A percentile compares a stretch with the other conserved stretches of the same genome.
Conservation (phyloP, 371 early-diverging fungal species). For the Mortierella sp. region DNA sequence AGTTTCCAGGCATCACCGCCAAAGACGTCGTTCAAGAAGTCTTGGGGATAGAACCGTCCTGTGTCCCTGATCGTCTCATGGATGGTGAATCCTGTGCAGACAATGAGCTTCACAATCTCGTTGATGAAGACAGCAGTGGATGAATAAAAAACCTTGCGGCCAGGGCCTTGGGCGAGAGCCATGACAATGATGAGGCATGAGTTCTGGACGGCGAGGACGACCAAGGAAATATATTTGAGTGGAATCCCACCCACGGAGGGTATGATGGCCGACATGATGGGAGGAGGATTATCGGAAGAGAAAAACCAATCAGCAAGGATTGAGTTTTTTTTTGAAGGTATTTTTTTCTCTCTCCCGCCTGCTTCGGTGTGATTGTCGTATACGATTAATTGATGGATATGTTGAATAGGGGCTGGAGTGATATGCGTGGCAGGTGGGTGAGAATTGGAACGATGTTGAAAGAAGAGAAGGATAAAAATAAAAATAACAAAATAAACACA, state of each 20-base stretch:
- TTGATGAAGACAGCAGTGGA: constrained; percentile 92
- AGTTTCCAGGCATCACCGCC: constrained; percentile 78
- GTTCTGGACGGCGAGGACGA: constrained; percentile 90
- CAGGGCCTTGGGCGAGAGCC: constrained; percentile 79
- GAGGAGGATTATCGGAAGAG: neutral
- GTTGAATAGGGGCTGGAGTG: too few relatives aligned
- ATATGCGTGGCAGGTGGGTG: too few relatives aligned
- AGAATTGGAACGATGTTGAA: too few relatives aligned
- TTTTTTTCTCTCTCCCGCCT: too few relatives aligned
- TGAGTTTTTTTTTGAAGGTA: too few relatives aligned
- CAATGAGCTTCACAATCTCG: constrained; percentile 83
- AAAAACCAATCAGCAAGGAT: neutral
- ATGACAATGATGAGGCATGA: constrained; percentile 85
- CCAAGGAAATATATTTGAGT: constrained; percentile 86
- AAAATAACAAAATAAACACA: too few relatives aligned
- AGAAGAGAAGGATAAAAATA: too few relatives aligned
- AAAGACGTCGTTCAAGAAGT: constrained; percentile 65
- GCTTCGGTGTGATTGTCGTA: too few relatives aligned
- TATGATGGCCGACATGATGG: constrained; percentile 44
- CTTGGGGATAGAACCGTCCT: constrained; percentile 56
- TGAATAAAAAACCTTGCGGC: constrained; percentile 72
- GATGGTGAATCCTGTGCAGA: constrained; percentile 71
- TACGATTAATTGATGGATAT: too few relatives aligned
- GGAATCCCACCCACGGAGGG: constrained; percentile 69
- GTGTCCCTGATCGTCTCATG: constrained; percentile 55